Base-by-base conservation (phyloP, 495 filamentous ascomycete species). In the Daldinia loculata region DNA sequence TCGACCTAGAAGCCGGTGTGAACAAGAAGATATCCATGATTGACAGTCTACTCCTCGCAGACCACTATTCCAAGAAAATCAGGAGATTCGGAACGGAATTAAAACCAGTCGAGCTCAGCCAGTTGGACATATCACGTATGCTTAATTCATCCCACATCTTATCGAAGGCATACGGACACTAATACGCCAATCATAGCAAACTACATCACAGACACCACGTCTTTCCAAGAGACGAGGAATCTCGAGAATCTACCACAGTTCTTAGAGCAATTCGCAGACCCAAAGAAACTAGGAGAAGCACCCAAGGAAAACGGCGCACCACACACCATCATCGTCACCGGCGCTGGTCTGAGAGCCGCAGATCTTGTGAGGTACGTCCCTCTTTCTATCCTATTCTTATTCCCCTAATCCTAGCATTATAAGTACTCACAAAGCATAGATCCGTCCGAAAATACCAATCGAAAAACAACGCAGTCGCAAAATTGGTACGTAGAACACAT, bases 241-340 rank as follows among this genome's bases (percentile, higher is more conserved):
- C 77, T 92, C 27, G 86, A 91, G 1, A 89, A 93, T 55, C 83
- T 98, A 9, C 89, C 94, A 7, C 84, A 85, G 0, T 99, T 94
- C 68, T 77, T 99, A 34, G 92, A 95, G 74, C 89, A 88, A 71
- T 82, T 85, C 6, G 84, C 84, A 14, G 82, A 86, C 29, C 79
- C 84, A 0, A 80, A 82, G 56, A 81, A 85, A 63, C 81, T 94
- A 7, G 83, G 85, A 2, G 82, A 85, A 45, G 84, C 92, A 0
- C 85, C 92, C 0, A 86, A 90, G 78, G 80, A 86, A 69, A 88
- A 87, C 22, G 95, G 95, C 8, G 85, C 89, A 9, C 95, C 95
- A 15, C 94, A 97, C 77, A 98, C 95, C 2, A 78, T 98, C 50
- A 87, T 97, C 50, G 82, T 97, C 4, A 88, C 94, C 6, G 84